These are phyloP conservation scores for Calocybe cyanea DNA, from an alignment of 768 basidiomycete species.

Conservation along the genomic window DNA sequence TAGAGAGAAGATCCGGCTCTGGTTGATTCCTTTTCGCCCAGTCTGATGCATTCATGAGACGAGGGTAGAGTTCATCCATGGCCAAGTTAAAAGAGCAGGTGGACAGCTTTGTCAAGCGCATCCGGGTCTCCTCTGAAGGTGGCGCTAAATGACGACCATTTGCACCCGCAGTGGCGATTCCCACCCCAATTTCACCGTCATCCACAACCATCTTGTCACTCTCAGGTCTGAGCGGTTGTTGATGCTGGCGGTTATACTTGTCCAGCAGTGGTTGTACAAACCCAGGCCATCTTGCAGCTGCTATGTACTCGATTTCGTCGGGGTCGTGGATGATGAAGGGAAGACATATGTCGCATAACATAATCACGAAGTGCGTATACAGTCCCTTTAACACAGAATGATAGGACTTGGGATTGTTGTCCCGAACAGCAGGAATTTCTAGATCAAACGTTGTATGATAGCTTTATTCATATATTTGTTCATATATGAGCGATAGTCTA, in stretches of 20 bases:
- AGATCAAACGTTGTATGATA: conserved; percentile 32
- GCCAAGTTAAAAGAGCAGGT: conserved; percentile 58
- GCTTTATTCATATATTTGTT: too few species aligned
- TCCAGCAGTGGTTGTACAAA: conserved; percentile 69
- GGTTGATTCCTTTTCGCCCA: conserved; percentile 58
- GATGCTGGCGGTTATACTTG: conserved; percentile 27
- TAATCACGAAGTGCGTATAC: conserved; percentile 59
- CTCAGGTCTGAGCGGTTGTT: conserved; percentile 4
- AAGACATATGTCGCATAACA: conserved; percentile 57
- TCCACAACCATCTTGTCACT: conserved; percentile 20
- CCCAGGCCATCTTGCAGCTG: conserved; percentile 77
- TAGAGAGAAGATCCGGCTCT: conserved; percentile 33
- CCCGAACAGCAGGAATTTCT: conserved; percentile 28
- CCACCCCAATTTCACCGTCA: neutral
- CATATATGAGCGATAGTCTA: too few species aligned
- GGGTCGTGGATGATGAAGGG: conserved; percentile 65
- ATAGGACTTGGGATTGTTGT: conserved; percentile 30
- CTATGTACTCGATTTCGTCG: conserved; percentile 69
- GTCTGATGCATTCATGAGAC: conserved; percentile 56
- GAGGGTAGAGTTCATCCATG: conserved; percentile 65
- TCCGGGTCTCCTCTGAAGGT: conserved; percentile 55
- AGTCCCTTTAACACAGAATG: conserved; percentile 53
- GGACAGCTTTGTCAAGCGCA: conserved; percentile 64
- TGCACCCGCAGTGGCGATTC: neutral
- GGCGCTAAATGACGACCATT: conserved; percentile 25